Percentiles rank a stretch among this genome's conserved stretches.
phyloP scores from a whole-genome alignment of 2,329 filamentous ascomycete species.

The Talaromyces sp. region DNA sequence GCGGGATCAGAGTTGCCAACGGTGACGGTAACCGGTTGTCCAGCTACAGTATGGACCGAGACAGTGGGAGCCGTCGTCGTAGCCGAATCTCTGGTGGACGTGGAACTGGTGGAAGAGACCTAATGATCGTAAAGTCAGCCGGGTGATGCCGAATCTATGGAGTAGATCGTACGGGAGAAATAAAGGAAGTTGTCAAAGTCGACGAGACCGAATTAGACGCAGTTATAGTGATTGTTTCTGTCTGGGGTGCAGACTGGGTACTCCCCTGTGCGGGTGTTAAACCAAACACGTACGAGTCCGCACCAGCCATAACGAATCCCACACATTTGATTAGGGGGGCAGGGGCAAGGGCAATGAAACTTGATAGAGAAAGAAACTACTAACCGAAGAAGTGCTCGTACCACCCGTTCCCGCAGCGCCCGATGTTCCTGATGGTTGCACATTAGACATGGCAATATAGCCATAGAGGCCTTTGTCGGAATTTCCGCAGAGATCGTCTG shows the following conservation, averaged over 20 bases:
- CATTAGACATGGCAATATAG: slow-evolving; percentile 36
- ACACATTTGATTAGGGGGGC: not conserved
- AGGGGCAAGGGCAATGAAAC: not conserved
- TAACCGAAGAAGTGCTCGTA: slow-evolving; percentile 10
- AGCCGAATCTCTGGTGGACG: not conserved
- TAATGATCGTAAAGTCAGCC: slow-evolving; percentile 3
- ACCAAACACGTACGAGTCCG: slow-evolving; percentile 11
- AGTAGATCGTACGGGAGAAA: slow-evolving; percentile 7
- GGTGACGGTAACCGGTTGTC: slow-evolving; percentile 19
- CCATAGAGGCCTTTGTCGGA: slow-evolving; percentile 33
- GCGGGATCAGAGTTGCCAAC: slow-evolving; percentile 14
- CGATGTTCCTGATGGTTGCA: slow-evolving; percentile 29
- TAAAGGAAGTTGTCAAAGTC: slow-evolving; percentile 10
- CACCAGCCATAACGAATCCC: slow-evolving; percentile 1
- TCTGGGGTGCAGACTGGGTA: slow-evolving; percentile 12
- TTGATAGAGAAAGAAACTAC: not conserved
- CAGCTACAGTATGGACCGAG: slow-evolving; percentile 14
- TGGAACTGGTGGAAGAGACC: slow-evolving; percentile 9
- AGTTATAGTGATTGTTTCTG: slow-evolving; percentile 15
- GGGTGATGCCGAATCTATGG: slow-evolving; percentile 1
- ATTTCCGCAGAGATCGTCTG: slow-evolving; percentile 42
- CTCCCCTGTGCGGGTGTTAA: slow-evolving; percentile 20
- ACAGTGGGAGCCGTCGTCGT: slow-evolving; percentile 5
- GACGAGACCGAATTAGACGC: slow-evolving; percentile 8
- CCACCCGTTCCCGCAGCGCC: slow-evolving; percentile 14